Evolutionary conservation across 192 early-diverging fungal genomes (phyloP), one percentile per base, ranked within the genome.

Genomic region (Backusella morwellensis): DNA sequence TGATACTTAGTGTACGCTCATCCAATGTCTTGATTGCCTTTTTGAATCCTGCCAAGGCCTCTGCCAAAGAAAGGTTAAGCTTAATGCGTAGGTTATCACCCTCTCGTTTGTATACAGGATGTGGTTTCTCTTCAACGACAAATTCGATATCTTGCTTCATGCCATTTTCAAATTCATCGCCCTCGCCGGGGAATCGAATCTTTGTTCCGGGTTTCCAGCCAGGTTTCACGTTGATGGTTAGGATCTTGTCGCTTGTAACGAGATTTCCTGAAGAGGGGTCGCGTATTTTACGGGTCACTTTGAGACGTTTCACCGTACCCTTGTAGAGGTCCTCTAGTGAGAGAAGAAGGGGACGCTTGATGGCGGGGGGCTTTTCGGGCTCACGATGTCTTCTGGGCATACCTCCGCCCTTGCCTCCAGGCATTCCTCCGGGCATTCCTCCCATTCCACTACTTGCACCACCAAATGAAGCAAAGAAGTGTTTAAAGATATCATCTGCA

Each of bases 121-220:
- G 94, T 15, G 95, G 92, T 83, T 97, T 97, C 80, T 98, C 95
- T 79, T 97, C 95, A 35, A 99, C 70, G 15, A 96, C 87, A 86
- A 99, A 97, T 56, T 95, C 98, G 76, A 99, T 91, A 80, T 98
- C 97, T 81, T 98, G 97, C 6, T 83, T 78, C 34, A 87, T 84
- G 34, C 95, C 96, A 47, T 87, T 85, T 52, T 92, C 85, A n/a
- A 93, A 54, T 72, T 97, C 94, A 83, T 97, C 96, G 36, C 97
- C 97, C 77, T 97, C 93, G 19, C 88, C 88, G 6, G 92, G 86
- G 85, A 95, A 99, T 32, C 92, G 91, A 81, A 99, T 91, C 85
- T 98, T 99, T 73, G 98, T 97, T 14, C 98, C 98, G 9, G 95
- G 93, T 84, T 99, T 98, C 96, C 97, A 96, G 2, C 98, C 98